Evolutionary conservation across 1,139 yeast species (phyloP).

Genomic region (Pichia inconspicua): DNA sequence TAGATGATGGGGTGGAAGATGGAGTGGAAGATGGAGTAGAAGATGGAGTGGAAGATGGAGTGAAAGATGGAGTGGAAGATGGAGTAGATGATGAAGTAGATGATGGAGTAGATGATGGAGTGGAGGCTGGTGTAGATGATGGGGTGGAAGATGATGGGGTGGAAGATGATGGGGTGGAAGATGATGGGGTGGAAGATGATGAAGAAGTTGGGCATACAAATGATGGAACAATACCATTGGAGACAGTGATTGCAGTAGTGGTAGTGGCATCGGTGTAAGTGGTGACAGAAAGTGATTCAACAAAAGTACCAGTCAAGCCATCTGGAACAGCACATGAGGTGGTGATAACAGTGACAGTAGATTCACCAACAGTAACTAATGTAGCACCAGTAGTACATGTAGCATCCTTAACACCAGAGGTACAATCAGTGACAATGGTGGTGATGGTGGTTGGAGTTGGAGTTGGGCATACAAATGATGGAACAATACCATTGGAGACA

Average conservation of each 20-base stretch:
- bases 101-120: background rate
- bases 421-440: constrained; percentile 5
- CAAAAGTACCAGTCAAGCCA: constrained; percentile 7
- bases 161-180: background rate
- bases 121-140: background rate
- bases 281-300: background rate
- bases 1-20: background rate
- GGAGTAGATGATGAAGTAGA: constrained; percentile 6
- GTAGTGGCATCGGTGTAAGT: constrained; percentile 9
- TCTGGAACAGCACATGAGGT: constrained; percentile 5
- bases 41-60: background rate
- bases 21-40: background rate
- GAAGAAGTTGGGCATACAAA: constrained; percentile 7
- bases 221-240: constrained; percentile 10
- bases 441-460: background rate
- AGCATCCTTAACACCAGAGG: background rate
- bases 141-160: constrained; percentile 5
- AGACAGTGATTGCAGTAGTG: constrained; percentile 8
- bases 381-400: constrained; percentile 3
- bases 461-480: constrained; percentile 9
- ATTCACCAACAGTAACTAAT: constrained; percentile 1
- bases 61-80: background rate
- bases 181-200: background rate
- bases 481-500: constrained; percentile 9
- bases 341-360: background rate